These are phyloP conservation scores for Fusarium chaquense DNA, from an alignment of 2,329 filamentous ascomycete genomes.

Conservation along the genomic window DNA sequence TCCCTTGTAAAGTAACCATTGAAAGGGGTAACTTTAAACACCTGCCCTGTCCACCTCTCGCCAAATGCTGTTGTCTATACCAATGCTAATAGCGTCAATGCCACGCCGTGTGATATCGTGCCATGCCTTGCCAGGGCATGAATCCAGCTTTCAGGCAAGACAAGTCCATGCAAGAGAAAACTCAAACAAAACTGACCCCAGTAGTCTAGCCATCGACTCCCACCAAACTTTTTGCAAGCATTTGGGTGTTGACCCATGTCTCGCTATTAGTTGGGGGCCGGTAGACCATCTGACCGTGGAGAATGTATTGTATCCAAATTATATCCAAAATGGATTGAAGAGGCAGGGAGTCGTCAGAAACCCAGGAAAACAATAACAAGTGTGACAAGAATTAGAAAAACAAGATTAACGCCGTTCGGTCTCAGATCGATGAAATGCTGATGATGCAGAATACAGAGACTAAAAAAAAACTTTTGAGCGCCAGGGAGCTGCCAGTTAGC, in stretches of 20 bases:
- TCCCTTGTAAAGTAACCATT: slow-evolving; percentile 12
- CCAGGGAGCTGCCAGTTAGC: slow-evolving; percentile 28
- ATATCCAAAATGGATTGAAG: slow-evolving; percentile 4
- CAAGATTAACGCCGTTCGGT: slow-evolving; percentile 38
- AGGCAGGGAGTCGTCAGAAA: slow-evolving; percentile 11
- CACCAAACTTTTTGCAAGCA: slow-evolving; percentile 13
- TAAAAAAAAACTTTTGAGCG: slow-evolving; percentile 44
- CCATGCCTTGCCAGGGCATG: slow-evolving; percentile 21
- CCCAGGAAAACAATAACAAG: slow-evolving; percentile 8
- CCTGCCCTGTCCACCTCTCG: slow-evolving; percentile 33
- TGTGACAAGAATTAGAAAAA: neutral
- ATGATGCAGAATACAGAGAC: slow-evolving; percentile 33
- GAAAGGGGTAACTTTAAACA: slow-evolving; percentile 28
- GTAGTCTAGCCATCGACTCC: slow-evolving; percentile 11
- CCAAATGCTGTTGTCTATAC: slow-evolving; percentile 34
- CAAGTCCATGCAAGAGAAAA: slow-evolving; percentile 25
- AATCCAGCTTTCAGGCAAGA: slow-evolving; percentile 14
- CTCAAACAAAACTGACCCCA: slow-evolving; percentile 9
- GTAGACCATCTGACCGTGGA: slow-evolving; percentile 7
- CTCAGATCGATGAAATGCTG: slow-evolving; percentile 33
- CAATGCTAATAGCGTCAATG: slow-evolving; percentile 32
- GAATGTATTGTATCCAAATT: slow-evolving; percentile 7
- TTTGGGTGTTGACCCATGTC: slow-evolving; percentile 15
- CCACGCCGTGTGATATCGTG: slow-evolving; percentile 25
- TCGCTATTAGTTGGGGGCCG: slow-evolving; percentile 15